Evolutionary conservation across 2,329 filamentous ascomycete species (phyloP).

Genomic region (Peltaster fructicola): DNA sequence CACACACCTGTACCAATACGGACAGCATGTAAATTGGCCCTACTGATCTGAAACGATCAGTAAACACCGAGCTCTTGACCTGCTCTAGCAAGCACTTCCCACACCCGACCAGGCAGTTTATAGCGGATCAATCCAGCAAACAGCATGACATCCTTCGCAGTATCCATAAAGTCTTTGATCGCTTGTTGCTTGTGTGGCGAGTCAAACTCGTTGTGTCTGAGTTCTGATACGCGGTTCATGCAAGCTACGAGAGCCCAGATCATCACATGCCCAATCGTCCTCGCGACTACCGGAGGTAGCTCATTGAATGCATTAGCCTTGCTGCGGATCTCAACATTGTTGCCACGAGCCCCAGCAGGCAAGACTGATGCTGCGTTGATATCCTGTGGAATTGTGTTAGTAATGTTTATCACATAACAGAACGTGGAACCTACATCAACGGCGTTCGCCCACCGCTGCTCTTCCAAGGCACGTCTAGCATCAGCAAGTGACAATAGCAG

Average conservation of each 20-base stretch:
- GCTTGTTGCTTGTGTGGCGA: slow-evolving; percentile 32
- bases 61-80: slow-evolving; percentile 42
- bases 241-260: slow-evolving; percentile 89
- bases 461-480: slow-evolving; percentile 41
- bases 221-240: slow-evolving; percentile 54
- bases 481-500: slow-evolving; percentile 43
- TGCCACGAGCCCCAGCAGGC: slow-evolving; percentile 56
- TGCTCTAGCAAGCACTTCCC: slow-evolving; percentile 72
- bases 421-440: slow-evolving; percentile 39
- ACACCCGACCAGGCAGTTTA: slow-evolving; percentile 68
- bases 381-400: slow-evolving; percentile 31
- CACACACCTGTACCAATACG: too few relatives aligned
- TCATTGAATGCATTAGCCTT: slow-evolving; percentile 66
- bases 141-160: slow-evolving; percentile 77
- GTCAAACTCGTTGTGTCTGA: slow-evolving; percentile 55
- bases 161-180: slow-evolving; percentile 55
- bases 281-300: slow-evolving; percentile 63
- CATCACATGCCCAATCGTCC: slow-evolving; percentile 77
- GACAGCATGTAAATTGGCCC: too few relatives aligned
- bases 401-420: neutral
- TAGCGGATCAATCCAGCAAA: slow-evolving; percentile 89
- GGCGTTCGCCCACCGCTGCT: slow-evolving; percentile 40
- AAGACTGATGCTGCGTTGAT: slow-evolving; percentile 63
- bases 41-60: too few relatives aligned
- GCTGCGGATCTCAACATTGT: slow-evolving; percentile 60